Percentiles rank a stretch among this genome's conserved stretches.
Evolutionary conservation across 345 rosid species (phyloP).

Genomic region (Anacardium occidentale): DNA sequence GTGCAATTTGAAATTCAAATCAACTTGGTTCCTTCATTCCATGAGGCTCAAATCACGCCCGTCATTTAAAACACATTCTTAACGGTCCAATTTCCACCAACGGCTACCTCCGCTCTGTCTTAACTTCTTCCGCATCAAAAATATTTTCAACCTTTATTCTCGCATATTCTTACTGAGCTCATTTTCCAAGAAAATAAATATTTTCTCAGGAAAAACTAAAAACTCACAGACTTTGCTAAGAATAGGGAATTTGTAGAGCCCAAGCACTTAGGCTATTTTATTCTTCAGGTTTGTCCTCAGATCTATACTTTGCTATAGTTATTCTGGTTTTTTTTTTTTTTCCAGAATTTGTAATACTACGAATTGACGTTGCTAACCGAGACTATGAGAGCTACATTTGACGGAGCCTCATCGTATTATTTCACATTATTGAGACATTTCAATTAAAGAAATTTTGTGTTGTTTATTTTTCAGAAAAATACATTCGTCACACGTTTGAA

Average conservation of each 20-base stretch:
- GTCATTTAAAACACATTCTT: conserved; percentile 12
- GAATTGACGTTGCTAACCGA: too few relatives aligned
- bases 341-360: not conserved
- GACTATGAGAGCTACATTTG: not conserved
- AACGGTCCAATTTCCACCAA: conserved; percentile 36
- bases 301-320: conserved; percentile 1
- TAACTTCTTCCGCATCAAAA: not conserved
- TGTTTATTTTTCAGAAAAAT: conserved; percentile 15
- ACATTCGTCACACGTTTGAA: not conserved
- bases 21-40: conserved; percentile 5
- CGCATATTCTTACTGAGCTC: not conserved
- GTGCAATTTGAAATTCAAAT: conserved; percentile 12
- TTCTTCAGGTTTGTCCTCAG: conserved; percentile 28
- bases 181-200: conserved; percentile 13
- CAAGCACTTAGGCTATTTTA: not conserved
- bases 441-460: not conserved
- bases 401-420: not conserved
- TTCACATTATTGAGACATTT: not conserved
- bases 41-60: not conserved
- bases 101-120: conserved; percentile 15
- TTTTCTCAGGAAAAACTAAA: conserved; percentile 12
- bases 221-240: not conserved
- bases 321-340: not conserved
- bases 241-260: not conserved
- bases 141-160: conserved; percentile 9